phyloP scores from a whole-genome alignment of 2,329 filamentous ascomycete genomes.

The Penicillium sp. region DNA sequence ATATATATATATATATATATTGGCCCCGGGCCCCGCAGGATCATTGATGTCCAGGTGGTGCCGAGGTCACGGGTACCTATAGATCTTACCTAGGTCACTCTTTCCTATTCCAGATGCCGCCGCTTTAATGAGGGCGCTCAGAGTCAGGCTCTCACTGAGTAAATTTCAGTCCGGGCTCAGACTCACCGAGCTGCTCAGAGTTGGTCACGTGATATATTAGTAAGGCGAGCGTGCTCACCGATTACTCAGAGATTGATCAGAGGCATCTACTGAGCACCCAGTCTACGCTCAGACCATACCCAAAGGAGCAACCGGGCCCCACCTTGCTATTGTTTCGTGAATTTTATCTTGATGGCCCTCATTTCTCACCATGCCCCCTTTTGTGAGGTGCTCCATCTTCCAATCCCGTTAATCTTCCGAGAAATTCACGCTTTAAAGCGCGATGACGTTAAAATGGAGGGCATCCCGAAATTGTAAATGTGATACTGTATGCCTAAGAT shows the following conservation, averaged over 20 bases:
- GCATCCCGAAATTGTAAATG: too few species aligned
- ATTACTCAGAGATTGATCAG: constrained; percentile 9
- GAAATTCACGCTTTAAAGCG: not conserved
- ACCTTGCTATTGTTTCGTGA: constrained; percentile 14
- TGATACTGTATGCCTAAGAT: too few species aligned
- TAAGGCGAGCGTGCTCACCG: constrained; percentile 9
- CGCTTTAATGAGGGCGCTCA: constrained; percentile 16
- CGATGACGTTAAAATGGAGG: constrained; percentile 2
- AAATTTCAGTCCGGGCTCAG: constrained; percentile 12
- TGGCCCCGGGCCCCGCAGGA: too few species aligned
- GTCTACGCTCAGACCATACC: constrained; percentile 11
- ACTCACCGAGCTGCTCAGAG: constrained; percentile 6
- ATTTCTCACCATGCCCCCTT: constrained; percentile 1
- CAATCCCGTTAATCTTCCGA: not conserved
- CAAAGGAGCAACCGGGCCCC: constrained; percentile 10
- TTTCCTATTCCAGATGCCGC: not conserved
- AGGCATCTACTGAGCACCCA: constrained; percentile 17
- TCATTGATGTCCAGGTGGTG: too few species aligned
- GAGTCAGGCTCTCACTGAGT: constrained; percentile 14
- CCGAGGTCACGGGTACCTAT: too few species aligned
- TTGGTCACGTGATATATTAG: constrained; percentile 6
- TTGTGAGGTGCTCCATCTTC: not conserved
- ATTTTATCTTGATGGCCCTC: constrained; percentile 11
- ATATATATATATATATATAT: too few species aligned
- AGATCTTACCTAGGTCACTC: not conserved